phyloP scores from a whole-genome alignment of 2,329 filamentous ascomycete genomes.

The Ophiostoma perfectum region DNA sequence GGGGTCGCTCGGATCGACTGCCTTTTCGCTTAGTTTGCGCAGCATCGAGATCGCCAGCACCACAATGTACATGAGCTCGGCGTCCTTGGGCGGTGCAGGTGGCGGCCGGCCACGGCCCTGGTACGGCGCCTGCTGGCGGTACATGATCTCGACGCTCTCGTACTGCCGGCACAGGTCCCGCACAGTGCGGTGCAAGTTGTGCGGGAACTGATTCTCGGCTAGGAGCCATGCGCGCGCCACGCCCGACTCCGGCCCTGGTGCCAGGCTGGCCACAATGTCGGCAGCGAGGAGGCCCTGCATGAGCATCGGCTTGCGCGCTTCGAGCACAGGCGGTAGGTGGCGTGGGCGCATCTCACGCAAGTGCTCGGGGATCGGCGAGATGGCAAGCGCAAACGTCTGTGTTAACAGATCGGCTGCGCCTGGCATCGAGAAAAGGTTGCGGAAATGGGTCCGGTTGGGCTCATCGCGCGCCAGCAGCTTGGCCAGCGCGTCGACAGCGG shows the following conservation, averaged over 20 bases:
- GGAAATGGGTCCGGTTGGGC: conserved; percentile 81
- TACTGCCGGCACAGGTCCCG: conserved; percentile 64
- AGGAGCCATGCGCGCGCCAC: conserved; percentile 76
- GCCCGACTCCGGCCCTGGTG: conserved; percentile 57
- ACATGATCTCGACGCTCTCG: conserved; percentile 34
- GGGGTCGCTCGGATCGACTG: conserved; percentile 50
- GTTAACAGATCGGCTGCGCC: conserved; percentile 77
- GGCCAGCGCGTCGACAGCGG: conserved; percentile 82
- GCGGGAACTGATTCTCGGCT: conserved; percentile 76
- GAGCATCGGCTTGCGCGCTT: conserved; percentile 78
- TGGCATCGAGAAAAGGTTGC: conserved; percentile 64
- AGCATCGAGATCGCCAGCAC: conserved; percentile 63
- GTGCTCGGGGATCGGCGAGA: conserved; percentile 75
- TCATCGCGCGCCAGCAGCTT: conserved; percentile 91
- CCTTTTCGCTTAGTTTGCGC: conserved; percentile 64
- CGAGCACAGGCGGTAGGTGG: conserved; percentile 61
- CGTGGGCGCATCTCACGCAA: conserved; percentile 47
- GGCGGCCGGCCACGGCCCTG: neutral
- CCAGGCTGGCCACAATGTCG: conserved; percentile 75
- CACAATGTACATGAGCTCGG: conserved; percentile 57
- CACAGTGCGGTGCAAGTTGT: conserved; percentile 70
- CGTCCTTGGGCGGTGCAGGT: conserved; percentile 40
- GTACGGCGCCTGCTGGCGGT: conserved; percentile 23
- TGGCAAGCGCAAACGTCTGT: conserved; percentile 76
- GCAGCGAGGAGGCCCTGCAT: conserved; percentile 90